These are phyloP conservation scores for Onygenales sp. DNA, from an alignment of 2,329 filamentous ascomycete genomes.

Conservation along the genomic window DNA sequence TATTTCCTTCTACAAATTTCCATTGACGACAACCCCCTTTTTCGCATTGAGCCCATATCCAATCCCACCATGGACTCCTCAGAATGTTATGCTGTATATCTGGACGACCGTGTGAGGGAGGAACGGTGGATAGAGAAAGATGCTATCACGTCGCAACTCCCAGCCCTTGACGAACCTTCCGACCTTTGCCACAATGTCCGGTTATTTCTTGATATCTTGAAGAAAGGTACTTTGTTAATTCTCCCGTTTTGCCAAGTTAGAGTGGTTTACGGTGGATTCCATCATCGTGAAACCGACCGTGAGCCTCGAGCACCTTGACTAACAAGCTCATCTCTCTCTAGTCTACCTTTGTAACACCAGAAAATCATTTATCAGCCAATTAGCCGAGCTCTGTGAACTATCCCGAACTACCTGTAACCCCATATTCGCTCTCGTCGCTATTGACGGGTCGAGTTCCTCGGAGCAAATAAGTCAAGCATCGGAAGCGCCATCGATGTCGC, in stretches of 20 bases:
- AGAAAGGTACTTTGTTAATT: constrained; percentile 37
- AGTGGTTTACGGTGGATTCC: no score
- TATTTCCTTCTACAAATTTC: neutral
- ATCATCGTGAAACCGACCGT: no score
- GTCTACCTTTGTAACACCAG: constrained; percentile 47
- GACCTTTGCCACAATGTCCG: constrained; percentile 41
- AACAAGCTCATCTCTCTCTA: constrained; percentile 20
- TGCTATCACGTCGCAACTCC: constrained; percentile 19
- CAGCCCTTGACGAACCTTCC: constrained; percentile 30
- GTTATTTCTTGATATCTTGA: constrained; percentile 42
- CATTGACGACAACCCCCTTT: neutral
- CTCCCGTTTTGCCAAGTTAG: neutral
- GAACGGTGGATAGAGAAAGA: constrained; percentile 35
- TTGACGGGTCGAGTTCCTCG: constrained; percentile 34
- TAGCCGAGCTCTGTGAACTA: constrained; percentile 42
- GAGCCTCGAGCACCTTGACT: neutral
- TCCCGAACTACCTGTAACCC: constrained; percentile 37
- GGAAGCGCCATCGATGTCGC: constrained; percentile 14
- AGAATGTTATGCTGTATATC: constrained; percentile 36
- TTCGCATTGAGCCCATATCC: neutral
- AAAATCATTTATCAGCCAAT: constrained; percentile 42
- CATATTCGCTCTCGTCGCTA: constrained; percentile 48
- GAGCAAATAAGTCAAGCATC: constrained; percentile 15
- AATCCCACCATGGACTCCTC: constrained; percentile 28
- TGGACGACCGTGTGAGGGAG: constrained; percentile 35